Percentiles rank a stretch among this genome's conserved stretches.
phyloP scores from a whole-genome alignment of 2,329 filamentous ascomycete genomes.

The Fusarium albosuccineum region DNA sequence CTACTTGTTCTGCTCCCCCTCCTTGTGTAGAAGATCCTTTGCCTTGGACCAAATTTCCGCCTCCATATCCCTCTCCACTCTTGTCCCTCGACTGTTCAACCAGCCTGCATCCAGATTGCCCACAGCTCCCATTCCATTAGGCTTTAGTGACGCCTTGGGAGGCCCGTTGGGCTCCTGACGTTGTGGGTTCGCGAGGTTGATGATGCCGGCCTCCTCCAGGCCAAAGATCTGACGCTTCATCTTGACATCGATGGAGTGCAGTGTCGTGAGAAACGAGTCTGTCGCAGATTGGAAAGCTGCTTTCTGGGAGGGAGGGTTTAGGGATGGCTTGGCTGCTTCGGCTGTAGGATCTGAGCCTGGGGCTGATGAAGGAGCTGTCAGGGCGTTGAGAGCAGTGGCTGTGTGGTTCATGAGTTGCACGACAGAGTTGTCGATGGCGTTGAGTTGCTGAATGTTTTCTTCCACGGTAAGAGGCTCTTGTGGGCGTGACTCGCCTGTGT shows the following conservation, averaged over 20 bases:
- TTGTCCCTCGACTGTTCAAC: conserved; percentile 87
- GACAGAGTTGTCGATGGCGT: conserved; percentile 77
- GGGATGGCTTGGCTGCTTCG: conserved; percentile 42
- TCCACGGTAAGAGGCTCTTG: conserved; percentile 75
- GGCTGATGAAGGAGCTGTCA: conserved; percentile 52
- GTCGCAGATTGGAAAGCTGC: conserved; percentile 70
- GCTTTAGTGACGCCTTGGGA: conserved; percentile 62
- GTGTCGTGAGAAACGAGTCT: conserved; percentile 76
- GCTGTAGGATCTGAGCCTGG: conserved; percentile 23
- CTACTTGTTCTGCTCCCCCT: conserved; percentile 38
- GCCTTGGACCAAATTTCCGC: conserved; percentile 77
- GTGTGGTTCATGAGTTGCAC: conserved; percentile 59
- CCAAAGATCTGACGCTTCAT: conserved; percentile 78
- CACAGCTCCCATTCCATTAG: conserved; percentile 68
- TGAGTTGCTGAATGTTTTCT: conserved; percentile 85
- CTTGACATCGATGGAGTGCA: conserved; percentile 80
- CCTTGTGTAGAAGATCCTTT: conserved; percentile 53
- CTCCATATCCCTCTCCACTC: conserved; percentile 86
- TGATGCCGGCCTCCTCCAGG: conserved; percentile 83
- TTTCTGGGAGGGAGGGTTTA: conserved; percentile 64
- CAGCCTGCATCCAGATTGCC: conserved; percentile 84
- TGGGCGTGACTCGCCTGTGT: conserved; percentile 42
- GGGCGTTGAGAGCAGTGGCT: conserved; percentile 59
- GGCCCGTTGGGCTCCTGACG: conserved; percentile 52
- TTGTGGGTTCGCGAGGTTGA: conserved; percentile 61